A percentile compares a stretch with the other conserved stretches of the same genome.
These are phyloP conservation scores for Podosphaera xanthii DNA, from an alignment of 2,329 filamentous ascomycete species.

Conservation along the genomic window DNA sequence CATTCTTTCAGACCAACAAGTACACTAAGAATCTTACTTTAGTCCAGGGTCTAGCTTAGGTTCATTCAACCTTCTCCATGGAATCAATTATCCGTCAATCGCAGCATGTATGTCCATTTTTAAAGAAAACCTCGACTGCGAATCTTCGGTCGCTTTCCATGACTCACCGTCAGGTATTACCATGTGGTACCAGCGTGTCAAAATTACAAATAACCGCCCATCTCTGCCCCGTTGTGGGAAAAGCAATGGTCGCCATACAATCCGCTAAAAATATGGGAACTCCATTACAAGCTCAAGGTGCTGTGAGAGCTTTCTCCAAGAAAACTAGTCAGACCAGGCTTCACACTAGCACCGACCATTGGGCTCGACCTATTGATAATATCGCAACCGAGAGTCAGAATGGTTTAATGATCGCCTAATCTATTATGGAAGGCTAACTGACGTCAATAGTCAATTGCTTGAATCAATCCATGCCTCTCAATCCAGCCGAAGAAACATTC, in stretches of 20 bases:
- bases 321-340: slow-evolving; percentile 44
- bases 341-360: slow-evolving; percentile 58
- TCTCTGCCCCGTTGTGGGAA: slow-evolving; percentile 96
- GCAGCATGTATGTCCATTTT: slow-evolving; percentile 89
- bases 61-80: slow-evolving; percentile 29
- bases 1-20: no score
- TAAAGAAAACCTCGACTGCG: slow-evolving; percentile 81
- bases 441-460: slow-evolving; percentile 4
- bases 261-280: slow-evolving; percentile 27
- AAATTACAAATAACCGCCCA: slow-evolving; percentile 86
- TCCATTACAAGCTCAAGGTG: slow-evolving; percentile 22
- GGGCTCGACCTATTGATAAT: slow-evolving; percentile 54
- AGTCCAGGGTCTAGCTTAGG: no score
- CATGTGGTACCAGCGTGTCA: slow-evolving; percentile 81
- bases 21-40: no score
- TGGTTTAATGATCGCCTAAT: slow-evolving; percentile 18
- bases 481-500: slow-evolving; percentile 33
- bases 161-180: slow-evolving; percentile 34
- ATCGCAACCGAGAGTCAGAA: slow-evolving; percentile 26
- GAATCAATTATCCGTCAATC: slow-evolving; percentile 88
- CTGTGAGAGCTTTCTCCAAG: slow-evolving; percentile 27
- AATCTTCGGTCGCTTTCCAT: slow-evolving; percentile 77
- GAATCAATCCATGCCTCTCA: slow-evolving; percentile 6
- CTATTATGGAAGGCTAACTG: background rate
- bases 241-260: slow-evolving; percentile 74